Evolutionary conservation across 2,329 filamentous ascomycete genomes (phyloP).

Genomic region (Capronia coronata): DNA sequence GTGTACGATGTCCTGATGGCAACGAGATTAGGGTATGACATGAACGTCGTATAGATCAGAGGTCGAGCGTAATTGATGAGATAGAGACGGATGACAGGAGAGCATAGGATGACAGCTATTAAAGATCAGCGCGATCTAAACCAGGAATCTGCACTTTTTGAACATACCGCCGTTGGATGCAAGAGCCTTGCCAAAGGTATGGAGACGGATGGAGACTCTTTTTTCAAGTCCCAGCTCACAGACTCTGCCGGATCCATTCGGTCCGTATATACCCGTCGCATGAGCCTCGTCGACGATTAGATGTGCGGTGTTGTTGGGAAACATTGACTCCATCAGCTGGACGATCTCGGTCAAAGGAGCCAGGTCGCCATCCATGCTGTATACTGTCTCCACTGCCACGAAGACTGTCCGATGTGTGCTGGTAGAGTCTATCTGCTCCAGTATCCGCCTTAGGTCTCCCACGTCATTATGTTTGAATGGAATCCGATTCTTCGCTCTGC

Average conservation of each 20-base stretch:
- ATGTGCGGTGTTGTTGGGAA: conserved; percentile 53
- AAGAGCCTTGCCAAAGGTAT: conserved; percentile 51
- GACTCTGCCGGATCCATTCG: conserved; percentile 46
- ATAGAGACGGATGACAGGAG: conserved; percentile 53
- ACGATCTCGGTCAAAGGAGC: conserved; percentile 58
- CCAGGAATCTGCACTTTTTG: background rate
- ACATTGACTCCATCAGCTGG: conserved; percentile 47
- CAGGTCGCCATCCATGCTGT: conserved; percentile 79
- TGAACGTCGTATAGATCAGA: conserved; percentile 67
- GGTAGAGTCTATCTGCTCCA: conserved; percentile 26
- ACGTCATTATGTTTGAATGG: conserved; percentile 46
- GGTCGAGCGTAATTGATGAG: conserved; percentile 70
- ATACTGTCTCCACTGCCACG: conserved; percentile 63
- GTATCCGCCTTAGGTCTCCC: conserved; percentile 34
- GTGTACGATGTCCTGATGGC: conserved; percentile 54
- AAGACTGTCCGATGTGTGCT: conserved; percentile 48
- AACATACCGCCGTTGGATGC: conserved; percentile 58
- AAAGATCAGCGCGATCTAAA: conserved; percentile 22
- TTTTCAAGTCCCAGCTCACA: conserved; percentile 46
- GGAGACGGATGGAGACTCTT: conserved; percentile 45
- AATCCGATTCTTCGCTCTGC: conserved; percentile 46
- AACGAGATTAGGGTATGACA: conserved; percentile 56
- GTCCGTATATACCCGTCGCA: conserved; percentile 47
- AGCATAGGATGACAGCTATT: conserved; percentile 57
- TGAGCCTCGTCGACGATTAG: conserved; percentile 55